phyloP scores from a whole-genome alignment of 139 green algal genomes.

The Chlorella sp. region DNA sequence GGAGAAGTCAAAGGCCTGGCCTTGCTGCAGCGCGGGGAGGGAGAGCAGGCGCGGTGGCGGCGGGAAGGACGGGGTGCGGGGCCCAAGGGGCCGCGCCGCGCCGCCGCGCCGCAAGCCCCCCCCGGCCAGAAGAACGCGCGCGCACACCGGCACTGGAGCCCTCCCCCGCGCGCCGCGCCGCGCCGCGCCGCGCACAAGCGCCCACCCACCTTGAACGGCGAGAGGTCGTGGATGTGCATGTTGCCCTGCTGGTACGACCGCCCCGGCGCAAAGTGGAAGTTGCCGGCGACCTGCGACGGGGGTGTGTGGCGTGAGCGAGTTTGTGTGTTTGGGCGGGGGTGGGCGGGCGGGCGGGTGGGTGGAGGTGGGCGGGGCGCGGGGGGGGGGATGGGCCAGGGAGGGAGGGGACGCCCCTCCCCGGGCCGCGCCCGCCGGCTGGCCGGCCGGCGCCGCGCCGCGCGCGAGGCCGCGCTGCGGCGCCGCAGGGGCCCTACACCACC shows the following conservation, averaged over 20 bases:
- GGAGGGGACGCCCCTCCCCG: not conserved
- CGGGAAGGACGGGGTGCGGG: no score
- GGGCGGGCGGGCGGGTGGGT: no score
- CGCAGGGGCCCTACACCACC: not conserved
- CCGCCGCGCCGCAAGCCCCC: no score
- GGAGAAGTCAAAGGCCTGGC: slow-evolving; percentile 77
- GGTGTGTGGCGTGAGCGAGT: not conserved
- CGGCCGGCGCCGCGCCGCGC: no score
- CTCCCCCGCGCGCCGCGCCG: not conserved
- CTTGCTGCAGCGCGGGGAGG: not conserved
- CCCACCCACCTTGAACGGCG: slow-evolving; percentile 66
- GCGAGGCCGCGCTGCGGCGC: no score
- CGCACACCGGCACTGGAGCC: no score
- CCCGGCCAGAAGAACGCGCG: no score
- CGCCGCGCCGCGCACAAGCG: no score
- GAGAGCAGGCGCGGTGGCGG: no score
- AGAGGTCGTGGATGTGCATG: slow-evolving; percentile 95
- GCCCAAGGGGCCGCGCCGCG: no score
- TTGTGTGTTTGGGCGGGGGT: not conserved
- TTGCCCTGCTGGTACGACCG: slow-evolving; percentile 86
- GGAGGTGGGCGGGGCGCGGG: not conserved
- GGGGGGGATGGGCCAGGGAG: not conserved
- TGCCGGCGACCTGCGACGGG: slow-evolving; percentile 71
- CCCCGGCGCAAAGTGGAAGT: slow-evolving; percentile 97
- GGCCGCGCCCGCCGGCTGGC: no score